Conservation (phyloP, 192 early-diverging fungal species). For the Backusella macrospora region DNA sequence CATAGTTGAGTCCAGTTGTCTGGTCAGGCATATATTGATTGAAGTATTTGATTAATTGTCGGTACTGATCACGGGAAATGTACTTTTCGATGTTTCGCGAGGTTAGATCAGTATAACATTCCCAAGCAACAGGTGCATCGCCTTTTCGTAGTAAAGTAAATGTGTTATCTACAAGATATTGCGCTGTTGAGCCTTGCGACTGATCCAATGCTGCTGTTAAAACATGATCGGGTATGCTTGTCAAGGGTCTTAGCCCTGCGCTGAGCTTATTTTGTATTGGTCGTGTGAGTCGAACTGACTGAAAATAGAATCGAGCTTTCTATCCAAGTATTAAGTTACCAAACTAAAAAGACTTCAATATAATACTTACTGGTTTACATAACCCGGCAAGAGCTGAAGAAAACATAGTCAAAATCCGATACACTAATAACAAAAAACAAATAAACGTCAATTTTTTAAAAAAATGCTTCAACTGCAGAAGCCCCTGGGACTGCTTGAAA, state of each 20-base stretch:
- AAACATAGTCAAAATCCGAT: background rate
- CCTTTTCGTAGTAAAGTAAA: constrained; percentile 18
- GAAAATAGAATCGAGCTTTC: constrained; percentile 8
- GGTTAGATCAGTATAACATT: constrained; percentile 38
- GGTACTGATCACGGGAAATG: constrained; percentile 35
- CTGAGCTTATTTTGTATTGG: background rate
- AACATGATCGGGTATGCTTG: constrained; percentile 15
- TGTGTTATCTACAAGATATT: constrained; percentile 28
- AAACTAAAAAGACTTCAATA: background rate
- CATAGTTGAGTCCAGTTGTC: constrained; percentile 21
- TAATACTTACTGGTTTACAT: constrained; percentile 10
- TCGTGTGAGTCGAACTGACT: background rate
- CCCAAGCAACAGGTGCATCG: constrained; percentile 34
- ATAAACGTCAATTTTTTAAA: constrained; percentile 3
- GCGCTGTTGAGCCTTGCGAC: constrained; percentile 32
- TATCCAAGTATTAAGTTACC: background rate
- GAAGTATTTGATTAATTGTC: constrained; percentile 31
- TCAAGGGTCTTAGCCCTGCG: background rate
- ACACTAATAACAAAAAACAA: background rate
- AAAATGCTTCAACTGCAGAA: background rate
- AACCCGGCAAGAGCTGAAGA: constrained; percentile 6
- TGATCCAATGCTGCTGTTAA: constrained; percentile 35
- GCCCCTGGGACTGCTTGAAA: background rate
- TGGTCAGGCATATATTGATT: constrained; percentile 6
- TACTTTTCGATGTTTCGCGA: constrained; percentile 25